Percentiles rank a stretch among this genome's conserved stretches.
Conservation (phyloP, 805 yeast genomes). For the Yarrowia hollandica region DNA sequence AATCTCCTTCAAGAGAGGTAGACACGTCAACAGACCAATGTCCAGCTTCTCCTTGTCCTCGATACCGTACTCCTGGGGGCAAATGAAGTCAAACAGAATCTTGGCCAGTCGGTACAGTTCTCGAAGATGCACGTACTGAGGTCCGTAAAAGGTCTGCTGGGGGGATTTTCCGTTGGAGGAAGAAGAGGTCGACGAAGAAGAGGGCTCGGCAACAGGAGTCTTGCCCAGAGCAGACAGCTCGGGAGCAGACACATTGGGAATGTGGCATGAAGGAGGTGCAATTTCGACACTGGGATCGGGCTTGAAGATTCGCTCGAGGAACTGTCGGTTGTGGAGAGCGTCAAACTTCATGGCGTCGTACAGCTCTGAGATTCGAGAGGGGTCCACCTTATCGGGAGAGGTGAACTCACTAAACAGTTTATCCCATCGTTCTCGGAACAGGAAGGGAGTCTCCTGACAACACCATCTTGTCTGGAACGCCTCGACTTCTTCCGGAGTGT, state of each 20-base stretch:
- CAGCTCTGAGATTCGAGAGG: slow-evolving; percentile 91
- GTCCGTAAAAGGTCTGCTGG: slow-evolving; percentile 62
- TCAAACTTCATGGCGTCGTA: slow-evolving; percentile 99
- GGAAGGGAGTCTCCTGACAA: slow-evolving; percentile 88
- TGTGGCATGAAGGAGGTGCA: slow-evolving; percentile 34
- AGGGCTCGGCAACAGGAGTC: slow-evolving; percentile 24
- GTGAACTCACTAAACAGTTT: slow-evolving; percentile 89
- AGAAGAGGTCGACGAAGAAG: slow-evolving; percentile 25
- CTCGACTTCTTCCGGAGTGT: slow-evolving; percentile 51
- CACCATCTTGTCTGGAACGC: slow-evolving; percentile 85
- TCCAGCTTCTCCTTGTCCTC: slow-evolving; percentile 93
- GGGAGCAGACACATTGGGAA: slow-evolving; percentile 32
- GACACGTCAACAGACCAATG: slow-evolving; percentile 89
- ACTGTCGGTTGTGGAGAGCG: slow-evolving; percentile 91
- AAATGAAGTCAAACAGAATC: slow-evolving; percentile 91
- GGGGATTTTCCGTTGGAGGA: slow-evolving; percentile 36
- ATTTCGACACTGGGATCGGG: slow-evolving; percentile 49
- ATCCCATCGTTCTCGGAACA: slow-evolving; percentile 96
- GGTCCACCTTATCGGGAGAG: slow-evolving; percentile 93
- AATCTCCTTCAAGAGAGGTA: slow-evolving; percentile 90
- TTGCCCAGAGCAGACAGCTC: slow-evolving; percentile 9
- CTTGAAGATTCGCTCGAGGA: slow-evolving; percentile 77
- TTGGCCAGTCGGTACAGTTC: slow-evolving; percentile 89
- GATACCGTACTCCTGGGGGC: slow-evolving; percentile 98
- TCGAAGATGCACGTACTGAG: slow-evolving; percentile 74